Percentiles rank a stretch among this genome's conserved stretches.
phyloP scores from a whole-genome alignment of 352 stramenopile genomes.

The Globisporangium parvum region DNA sequence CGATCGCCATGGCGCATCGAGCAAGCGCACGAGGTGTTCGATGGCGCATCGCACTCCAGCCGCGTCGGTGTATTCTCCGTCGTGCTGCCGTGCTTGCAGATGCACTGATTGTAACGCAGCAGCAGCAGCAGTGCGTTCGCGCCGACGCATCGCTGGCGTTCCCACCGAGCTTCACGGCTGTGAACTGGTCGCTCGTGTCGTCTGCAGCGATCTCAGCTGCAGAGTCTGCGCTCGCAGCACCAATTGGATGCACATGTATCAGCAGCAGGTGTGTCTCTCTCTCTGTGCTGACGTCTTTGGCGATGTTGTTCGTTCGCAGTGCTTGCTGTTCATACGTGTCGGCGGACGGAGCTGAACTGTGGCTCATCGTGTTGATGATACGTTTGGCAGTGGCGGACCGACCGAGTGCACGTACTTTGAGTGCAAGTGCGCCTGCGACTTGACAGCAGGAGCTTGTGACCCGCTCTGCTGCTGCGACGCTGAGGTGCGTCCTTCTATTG shows the following conservation, averaged over 20 bases:
- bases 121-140: background rate
- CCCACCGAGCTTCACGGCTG: conserved; percentile 19
- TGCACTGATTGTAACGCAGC: background rate
- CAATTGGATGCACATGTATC: conserved; percentile 34
- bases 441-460: conserved; percentile 39
- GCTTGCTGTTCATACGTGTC: too few species aligned
- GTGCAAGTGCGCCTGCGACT: conserved; percentile 34
- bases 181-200: conserved; percentile 45
- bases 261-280: conserved; percentile 23
- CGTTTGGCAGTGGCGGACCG: conserved; percentile 1
- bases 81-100: background rate
- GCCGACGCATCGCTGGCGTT: conserved; percentile 2
- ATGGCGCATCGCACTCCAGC: background rate
- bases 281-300: too few species aligned
- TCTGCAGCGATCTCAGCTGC: conserved; percentile 19
- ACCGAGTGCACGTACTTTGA: conserved; percentile 30
- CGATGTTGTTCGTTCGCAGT: too few species aligned
- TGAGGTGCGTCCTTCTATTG: conserved; percentile 22
- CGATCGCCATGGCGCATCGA: background rate
- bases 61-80: too few species aligned
- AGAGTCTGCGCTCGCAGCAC: conserved; percentile 17
- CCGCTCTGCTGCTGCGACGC: conserved; percentile 43
- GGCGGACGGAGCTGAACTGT: too few species aligned
- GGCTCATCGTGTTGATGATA: too few species aligned
- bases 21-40: background rate